phyloP scores from a whole-genome alignment of 2,329 filamentous ascomycete species.

The Diaporthe caulivora region DNA sequence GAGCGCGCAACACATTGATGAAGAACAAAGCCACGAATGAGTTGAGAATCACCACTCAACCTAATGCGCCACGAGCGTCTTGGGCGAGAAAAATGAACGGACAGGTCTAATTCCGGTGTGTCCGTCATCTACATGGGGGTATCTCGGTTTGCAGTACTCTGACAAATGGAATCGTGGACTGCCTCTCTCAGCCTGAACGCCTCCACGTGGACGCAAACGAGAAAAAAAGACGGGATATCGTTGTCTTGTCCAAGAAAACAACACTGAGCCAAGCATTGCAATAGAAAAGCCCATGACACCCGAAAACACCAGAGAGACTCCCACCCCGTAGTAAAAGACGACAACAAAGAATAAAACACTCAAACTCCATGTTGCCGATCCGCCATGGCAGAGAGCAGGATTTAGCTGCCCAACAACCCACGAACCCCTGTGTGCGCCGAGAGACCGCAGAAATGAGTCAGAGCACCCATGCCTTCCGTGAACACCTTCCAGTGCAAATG shows the following conservation, averaged over 20 bases:
- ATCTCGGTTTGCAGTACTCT: slow-evolving; percentile 15
- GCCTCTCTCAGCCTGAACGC: slow-evolving; percentile 1
- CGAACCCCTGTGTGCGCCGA: background rate
- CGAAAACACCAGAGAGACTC: background rate
- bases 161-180: slow-evolving; percentile 16
- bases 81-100: background rate
- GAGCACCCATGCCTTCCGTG: background rate
- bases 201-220: background rate
- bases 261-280: background rate
- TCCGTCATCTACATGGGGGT: slow-evolving; percentile 20
- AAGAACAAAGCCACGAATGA: background rate
- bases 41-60: background rate
- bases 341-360: background rate
- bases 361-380: background rate
- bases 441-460: background rate
- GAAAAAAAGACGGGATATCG: slow-evolving; percentile 7
- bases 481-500: background rate
- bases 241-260: slow-evolving; percentile 4
- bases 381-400: background rate
- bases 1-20: too few relatives aligned
- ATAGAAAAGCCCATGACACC: background rate
- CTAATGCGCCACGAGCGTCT: background rate
- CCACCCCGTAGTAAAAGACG: background rate
- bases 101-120: slow-evolving; percentile 1
- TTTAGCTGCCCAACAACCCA: background rate